Evolutionary conservation across 2,329 filamentous ascomycete species (phyloP), one percentile per base, ranked within the genome.

Genomic region (Ceratocystis variospora): DNA sequence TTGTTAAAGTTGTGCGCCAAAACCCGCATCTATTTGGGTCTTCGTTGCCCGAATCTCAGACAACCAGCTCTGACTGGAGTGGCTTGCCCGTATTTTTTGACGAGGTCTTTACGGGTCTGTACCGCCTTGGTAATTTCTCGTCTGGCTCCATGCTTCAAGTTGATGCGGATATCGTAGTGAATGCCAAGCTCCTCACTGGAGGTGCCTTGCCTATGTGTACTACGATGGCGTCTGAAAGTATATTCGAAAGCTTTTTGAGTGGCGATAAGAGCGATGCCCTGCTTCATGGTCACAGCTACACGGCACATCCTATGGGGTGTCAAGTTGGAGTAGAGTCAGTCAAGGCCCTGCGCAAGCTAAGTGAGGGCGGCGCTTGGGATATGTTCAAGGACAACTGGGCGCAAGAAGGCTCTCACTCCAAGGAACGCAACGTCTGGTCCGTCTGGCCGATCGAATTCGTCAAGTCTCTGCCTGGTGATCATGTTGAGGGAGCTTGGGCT

Each of bases 221-320:
- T 0, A 96, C 90, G 0, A 76, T 89, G 3, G 88, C 90, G 0
- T 90, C 87, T 45, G 79, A 90, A 67, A 80, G 79, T 67, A 86
- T 95, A 59, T 94, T 91, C 74, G 72, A 83, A 1, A 83, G 84
- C 0, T 95, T 95, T 72, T 77, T 83, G 12, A 86, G 86, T 64
- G 78, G 82, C 0, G 85, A 90, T 62, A 95, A 94, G 76, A 84
- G 83, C 0, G 88, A 93, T 70, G 90, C 90, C 0, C 75, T 95
- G 4, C 77, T 95, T 2, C 90, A 95, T 70, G 90, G 90, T 0
- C 90, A 95, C 73, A 93, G 88, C 73, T 95, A 95, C 75, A 95
- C 90, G 0, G 90, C 90, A 0, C 89, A 95, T 73, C 81, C 90
- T 0, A 82, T 94, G 1, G 90, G 90, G 0, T 95, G 89, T 71